Conservation (phyloP, 2,329 filamentous ascomycete species). For the Ophiocordyceps camponoti-floridani region DNA sequence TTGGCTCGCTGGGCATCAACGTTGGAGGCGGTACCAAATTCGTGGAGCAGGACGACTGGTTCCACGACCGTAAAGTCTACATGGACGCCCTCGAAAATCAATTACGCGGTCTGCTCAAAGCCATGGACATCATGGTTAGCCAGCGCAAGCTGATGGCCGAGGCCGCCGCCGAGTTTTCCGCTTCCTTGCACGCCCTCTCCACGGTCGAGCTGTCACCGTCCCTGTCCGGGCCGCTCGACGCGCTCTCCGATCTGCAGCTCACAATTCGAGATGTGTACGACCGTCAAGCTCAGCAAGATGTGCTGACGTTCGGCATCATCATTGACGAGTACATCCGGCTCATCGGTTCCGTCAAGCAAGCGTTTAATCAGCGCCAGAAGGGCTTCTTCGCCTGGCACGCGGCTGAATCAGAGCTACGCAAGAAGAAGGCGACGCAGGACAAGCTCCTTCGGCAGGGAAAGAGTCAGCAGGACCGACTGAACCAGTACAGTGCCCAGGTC, state of each 20-base stretch:
- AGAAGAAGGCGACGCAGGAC: slow-evolving; percentile 76
- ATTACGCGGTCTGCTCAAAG: slow-evolving; percentile 76
- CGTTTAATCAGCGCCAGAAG: slow-evolving; percentile 85
- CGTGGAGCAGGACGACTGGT: slow-evolving; percentile 98
- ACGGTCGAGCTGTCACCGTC: slow-evolving; percentile 82
- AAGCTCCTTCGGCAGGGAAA: slow-evolving; percentile 90
- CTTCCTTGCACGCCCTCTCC: slow-evolving; percentile 80
- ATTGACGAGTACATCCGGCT: slow-evolving; percentile 96
- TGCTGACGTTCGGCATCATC: slow-evolving; percentile 89
- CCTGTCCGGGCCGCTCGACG: slow-evolving; percentile 76
- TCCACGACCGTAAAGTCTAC: slow-evolving; percentile 90
- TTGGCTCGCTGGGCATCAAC: slow-evolving; percentile 66
- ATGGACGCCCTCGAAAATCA: slow-evolving; percentile 87
- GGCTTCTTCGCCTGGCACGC: slow-evolving; percentile 88
- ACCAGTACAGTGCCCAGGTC: slow-evolving; percentile 82
- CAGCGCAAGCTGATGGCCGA: slow-evolving; percentile 91
- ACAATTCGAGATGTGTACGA: slow-evolving; percentile 92
- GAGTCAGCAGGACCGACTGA: slow-evolving; percentile 87
- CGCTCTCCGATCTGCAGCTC: slow-evolving; percentile 80
- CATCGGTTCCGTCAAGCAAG: slow-evolving; percentile 86
- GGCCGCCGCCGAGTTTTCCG: slow-evolving; percentile 82
- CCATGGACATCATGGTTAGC: slow-evolving; percentile 79
- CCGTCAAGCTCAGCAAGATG: slow-evolving; percentile 89
- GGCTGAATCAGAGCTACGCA: slow-evolving; percentile 77
- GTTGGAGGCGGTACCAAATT: slow-evolving; percentile 73